These are phyloP conservation scores for Agaricus subrufescens DNA, from an alignment of 768 basidiomycete species.

Conservation along the genomic window DNA sequence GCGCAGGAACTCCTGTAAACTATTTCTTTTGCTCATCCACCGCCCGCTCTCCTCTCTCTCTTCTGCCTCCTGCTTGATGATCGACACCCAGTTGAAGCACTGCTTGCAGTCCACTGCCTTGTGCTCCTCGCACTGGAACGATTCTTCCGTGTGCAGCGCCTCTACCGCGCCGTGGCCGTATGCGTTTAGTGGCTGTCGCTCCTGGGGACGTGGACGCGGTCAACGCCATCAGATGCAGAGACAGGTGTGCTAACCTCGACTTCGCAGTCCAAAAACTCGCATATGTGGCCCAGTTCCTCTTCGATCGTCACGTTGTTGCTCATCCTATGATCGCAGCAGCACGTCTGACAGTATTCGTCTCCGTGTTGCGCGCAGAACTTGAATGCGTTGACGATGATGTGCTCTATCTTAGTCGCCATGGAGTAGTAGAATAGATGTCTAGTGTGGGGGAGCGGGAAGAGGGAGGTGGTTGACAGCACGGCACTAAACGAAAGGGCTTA, in stretches of 20 bases:
- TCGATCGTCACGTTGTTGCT: conserved; percentile 27
- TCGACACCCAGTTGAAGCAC: conserved; percentile 32
- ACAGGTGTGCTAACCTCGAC: conserved; percentile 7
- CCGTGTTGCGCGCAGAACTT: conserved; percentile 30
- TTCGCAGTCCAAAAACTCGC: conserved; percentile 13
- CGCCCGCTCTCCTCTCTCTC: conserved; percentile 17
- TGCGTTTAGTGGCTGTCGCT: conserved; percentile 12
- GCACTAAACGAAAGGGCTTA: neutral
- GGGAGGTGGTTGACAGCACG: neutral
- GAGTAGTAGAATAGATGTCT: neutral
- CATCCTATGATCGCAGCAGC: conserved; percentile 28
- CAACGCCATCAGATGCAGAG: neutral
- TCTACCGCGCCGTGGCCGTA: conserved; percentile 9
- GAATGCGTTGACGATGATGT: conserved; percentile 26
- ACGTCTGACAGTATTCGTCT: conserved; percentile 24
- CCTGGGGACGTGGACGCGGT: neutral
- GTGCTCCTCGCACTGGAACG: conserved; percentile 25
- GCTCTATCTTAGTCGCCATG: neutral
- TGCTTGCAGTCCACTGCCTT: conserved; percentile 21
- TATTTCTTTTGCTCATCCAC: conserved; percentile 19
- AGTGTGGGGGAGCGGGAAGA: neutral
- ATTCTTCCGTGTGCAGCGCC: conserved; percentile 8
- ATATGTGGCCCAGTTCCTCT: conserved; percentile 18
- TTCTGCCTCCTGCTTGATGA: conserved; percentile 22
- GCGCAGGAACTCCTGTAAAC: conserved; percentile 7